Conservation (phyloP, 163 green algal species). For the Scenedesmus sp. region DNA sequence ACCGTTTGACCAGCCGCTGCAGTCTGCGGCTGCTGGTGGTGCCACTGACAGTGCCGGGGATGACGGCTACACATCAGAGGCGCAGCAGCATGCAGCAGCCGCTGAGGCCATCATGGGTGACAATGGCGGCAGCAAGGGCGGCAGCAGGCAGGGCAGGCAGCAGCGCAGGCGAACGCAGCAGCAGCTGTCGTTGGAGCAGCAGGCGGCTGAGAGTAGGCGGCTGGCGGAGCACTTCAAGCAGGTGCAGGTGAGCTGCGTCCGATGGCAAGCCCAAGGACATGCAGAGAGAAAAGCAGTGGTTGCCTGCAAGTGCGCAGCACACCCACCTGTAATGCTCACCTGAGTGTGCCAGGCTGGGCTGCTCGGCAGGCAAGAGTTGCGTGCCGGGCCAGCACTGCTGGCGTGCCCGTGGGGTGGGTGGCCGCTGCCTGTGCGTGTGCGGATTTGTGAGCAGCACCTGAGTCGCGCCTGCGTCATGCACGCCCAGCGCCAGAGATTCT, state of each 20-base stretch:
- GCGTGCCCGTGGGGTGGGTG: too few species aligned
- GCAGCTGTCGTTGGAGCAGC: conserved; percentile 13
- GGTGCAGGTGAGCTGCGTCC: background rate
- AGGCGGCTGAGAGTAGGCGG: conserved; percentile 63
- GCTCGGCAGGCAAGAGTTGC: too few species aligned
- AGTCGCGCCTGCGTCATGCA: too few species aligned
- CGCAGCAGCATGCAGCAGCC: conserved; percentile 36
- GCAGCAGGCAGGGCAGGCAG: conserved; percentile 39
- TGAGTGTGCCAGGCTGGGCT: too few species aligned
- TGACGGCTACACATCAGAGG: background rate
- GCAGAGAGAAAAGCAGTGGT: too few species aligned
- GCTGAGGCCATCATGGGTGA: conserved; percentile 35
- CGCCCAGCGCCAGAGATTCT: too few species aligned
- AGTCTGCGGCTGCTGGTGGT: background rate
- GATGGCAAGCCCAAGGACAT: background rate
- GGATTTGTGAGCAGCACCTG: too few species aligned
- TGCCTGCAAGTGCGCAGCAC: too few species aligned
- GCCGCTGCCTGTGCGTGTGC: too few species aligned
- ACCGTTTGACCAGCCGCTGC: conserved; percentile 25
- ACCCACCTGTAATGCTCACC: too few species aligned
- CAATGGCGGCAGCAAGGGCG: background rate
- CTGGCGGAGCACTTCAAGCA: conserved; percentile 63
- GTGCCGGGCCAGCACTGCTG: too few species aligned
- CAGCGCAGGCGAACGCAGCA: background rate
- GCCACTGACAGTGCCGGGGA: background rate